These are phyloP conservation scores for Alternaria rosae DNA, from an alignment of 2,329 filamentous ascomycete genomes.

Conservation along the genomic window DNA sequence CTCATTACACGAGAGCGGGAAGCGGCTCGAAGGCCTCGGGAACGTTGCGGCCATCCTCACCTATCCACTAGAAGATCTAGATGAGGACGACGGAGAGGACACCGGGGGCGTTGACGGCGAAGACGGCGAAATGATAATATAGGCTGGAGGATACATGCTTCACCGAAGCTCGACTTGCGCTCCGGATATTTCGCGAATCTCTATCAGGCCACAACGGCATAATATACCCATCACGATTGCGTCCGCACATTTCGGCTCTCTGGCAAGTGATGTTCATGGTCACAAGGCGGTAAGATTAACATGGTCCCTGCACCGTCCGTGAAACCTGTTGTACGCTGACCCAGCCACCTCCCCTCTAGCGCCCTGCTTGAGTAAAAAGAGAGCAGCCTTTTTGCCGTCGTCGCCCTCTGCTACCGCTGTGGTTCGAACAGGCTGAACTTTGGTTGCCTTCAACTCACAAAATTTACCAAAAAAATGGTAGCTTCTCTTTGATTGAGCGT, in stretches of 20 bases:
- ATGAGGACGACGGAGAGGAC: slow-evolving; percentile 62
- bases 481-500: slow-evolving; percentile 55
- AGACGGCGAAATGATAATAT: slow-evolving; percentile 39
- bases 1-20: slow-evolving; percentile 92
- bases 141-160: not conserved
- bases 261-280: not conserved
- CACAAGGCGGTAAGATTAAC: not conserved
- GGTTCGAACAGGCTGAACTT: not conserved
- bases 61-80: slow-evolving; percentile 83
- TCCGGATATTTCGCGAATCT: not conserved
- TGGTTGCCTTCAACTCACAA: not conserved
- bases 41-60: slow-evolving; percentile 90
- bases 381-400: not conserved
- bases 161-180: not conserved
- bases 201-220: not conserved
- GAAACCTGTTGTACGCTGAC: not conserved
- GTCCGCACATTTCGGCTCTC: not conserved
- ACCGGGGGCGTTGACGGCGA: slow-evolving; percentile 21
- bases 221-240: not conserved
- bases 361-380: not conserved
- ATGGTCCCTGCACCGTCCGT: not conserved
- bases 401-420: not conserved
- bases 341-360: not conserved
- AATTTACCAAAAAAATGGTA: slow-evolving; percentile 41
- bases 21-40: slow-evolving; percentile 80